Percentiles rank a stretch among this genome's conserved stretches.
These are phyloP conservation scores for Setomelanomma holmii DNA, from an alignment of 2,329 filamentous ascomycete genomes.

Conservation along the genomic window DNA sequence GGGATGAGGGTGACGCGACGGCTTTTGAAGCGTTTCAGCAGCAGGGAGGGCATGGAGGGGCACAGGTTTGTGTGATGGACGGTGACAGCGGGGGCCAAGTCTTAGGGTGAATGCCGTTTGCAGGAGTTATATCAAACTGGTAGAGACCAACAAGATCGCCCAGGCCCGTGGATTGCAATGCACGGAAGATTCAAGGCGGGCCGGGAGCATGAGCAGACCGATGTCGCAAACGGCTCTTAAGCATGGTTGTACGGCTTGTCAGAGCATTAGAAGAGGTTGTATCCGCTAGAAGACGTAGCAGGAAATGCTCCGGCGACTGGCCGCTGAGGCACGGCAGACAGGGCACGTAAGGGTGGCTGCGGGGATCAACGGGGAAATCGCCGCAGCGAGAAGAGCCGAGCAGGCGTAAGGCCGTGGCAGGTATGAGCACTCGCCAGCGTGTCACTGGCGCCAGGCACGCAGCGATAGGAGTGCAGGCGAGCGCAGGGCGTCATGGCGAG, in stretches of 20 bases:
- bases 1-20: constrained; percentile 40
- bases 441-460: constrained; percentile 32
- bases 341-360: constrained; percentile 36
- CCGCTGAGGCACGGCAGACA: constrained; percentile 38
- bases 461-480: constrained; percentile 21
- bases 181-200: constrained; percentile 41
- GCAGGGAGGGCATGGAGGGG: constrained; percentile 35
- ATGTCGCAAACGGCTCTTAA: constrained; percentile 48
- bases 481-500: constrained; percentile 37
- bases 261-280: constrained; percentile 47
- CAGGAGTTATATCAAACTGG: constrained; percentile 33
- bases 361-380: constrained; percentile 22
- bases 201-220: constrained; percentile 43
- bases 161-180: constrained; percentile 34
- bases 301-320: constrained; percentile 39
- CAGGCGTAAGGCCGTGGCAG: constrained; percentile 15
- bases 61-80: constrained; percentile 24
- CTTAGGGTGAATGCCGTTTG: constrained; percentile 31
- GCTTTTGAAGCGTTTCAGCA: constrained; percentile 46
- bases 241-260: constrained; percentile 50
- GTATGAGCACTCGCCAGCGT: constrained; percentile 17
- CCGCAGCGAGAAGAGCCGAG: constrained; percentile 12
- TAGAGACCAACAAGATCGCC: constrained; percentile 20
- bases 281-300: constrained; percentile 47
- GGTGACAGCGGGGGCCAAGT: constrained; percentile 37